A percentile compares a stretch with the other conserved stretches of the same genome.
Evolutionary conservation across 495 filamentous ascomycete genomes (phyloP).

Genomic region (Penicillium chermesinum): DNA sequence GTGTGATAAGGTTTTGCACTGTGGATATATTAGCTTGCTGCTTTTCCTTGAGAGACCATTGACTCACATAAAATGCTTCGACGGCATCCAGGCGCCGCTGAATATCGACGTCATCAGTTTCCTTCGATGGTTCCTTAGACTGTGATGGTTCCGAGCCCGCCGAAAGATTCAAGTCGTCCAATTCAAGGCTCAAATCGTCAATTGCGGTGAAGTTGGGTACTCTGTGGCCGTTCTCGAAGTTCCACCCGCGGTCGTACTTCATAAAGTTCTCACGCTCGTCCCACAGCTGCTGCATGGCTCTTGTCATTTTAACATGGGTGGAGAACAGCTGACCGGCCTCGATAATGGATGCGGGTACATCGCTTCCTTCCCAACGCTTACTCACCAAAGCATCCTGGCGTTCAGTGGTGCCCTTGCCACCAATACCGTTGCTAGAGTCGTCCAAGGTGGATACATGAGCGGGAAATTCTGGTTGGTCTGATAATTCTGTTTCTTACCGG

Average conservation of each 20-base stretch:
- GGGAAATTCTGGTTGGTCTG: constrained; percentile 99
- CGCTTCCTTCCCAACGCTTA: constrained; percentile 81
- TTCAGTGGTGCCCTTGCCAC: constrained; percentile 76
- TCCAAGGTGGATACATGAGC: constrained; percentile 90
- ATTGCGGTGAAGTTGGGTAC: constrained; percentile 38
- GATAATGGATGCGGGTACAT: constrained; percentile 86
- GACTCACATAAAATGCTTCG: constrained; percentile 78
- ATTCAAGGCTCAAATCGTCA: constrained; percentile 23
- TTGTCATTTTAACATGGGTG: constrained; percentile 77
- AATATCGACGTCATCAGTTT: constrained; percentile 52
- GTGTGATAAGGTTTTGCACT: constrained; percentile 73
- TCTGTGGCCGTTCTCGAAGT: constrained; percentile 46
- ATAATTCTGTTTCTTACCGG: constrained; percentile 97
- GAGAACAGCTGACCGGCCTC: constrained; percentile 95
- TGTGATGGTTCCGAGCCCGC: constrained; percentile 25
- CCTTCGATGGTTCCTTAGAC: constrained; percentile 31
- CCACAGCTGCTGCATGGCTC: constrained; percentile 91
- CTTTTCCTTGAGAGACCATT: background rate
- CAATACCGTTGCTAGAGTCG: constrained; percentile 72
- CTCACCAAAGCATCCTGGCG: constrained; percentile 72
- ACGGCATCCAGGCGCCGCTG: constrained; percentile 67
- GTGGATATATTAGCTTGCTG: constrained; percentile 18
- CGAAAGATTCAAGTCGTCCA: constrained; percentile 27
- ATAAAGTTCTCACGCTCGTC: constrained; percentile 86
- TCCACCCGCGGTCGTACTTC: constrained; percentile 87